Conservation (phyloP, 768 basidiomycete species). For the Inosperma sp. region DNA sequence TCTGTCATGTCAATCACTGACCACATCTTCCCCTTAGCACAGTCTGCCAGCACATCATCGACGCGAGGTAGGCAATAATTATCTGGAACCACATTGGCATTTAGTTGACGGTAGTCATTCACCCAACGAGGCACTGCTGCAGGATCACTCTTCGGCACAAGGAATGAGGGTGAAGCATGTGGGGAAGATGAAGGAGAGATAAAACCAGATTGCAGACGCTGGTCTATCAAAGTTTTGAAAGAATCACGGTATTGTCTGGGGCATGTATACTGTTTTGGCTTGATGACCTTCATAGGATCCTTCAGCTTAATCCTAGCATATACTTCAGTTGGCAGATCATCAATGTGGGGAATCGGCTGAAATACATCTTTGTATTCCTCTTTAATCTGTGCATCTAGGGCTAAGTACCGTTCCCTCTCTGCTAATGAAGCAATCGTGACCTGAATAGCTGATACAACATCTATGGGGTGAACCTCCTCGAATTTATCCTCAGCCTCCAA, state of each 20-base stretch:
- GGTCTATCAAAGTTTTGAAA: neutral
- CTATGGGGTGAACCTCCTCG: neutral
- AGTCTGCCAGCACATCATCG: slow-evolving; percentile 32
- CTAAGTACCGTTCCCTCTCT: neutral
- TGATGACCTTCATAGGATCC: slow-evolving; percentile 23
- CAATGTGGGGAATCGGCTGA: slow-evolving; percentile 23
- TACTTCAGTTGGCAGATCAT: slow-evolving; percentile 20
- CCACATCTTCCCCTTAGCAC: too few species aligned
- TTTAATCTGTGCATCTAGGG: neutral
- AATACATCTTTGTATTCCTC: slow-evolving; percentile 22
- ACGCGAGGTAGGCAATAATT: slow-evolving; percentile 26
- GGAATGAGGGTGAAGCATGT: slow-evolving; percentile 21
- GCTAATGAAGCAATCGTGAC: neutral
- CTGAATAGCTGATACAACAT: neutral
- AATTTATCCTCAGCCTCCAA: neutral
- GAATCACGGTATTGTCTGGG: neutral
- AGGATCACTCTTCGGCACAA: slow-evolving; percentile 25
- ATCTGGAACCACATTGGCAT: slow-evolving; percentile 18
- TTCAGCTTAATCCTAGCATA: slow-evolving; percentile 23
- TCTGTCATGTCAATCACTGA: too few species aligned
- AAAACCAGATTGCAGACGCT: neutral
- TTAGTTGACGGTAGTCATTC: slow-evolving; percentile 25
- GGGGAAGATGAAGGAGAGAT: neutral
- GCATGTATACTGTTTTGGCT: neutral
- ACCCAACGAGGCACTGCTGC: slow-evolving; percentile 27